Conservation (phyloP, 257 asterid genomes). For the Rubia yunnanensis region DNA sequence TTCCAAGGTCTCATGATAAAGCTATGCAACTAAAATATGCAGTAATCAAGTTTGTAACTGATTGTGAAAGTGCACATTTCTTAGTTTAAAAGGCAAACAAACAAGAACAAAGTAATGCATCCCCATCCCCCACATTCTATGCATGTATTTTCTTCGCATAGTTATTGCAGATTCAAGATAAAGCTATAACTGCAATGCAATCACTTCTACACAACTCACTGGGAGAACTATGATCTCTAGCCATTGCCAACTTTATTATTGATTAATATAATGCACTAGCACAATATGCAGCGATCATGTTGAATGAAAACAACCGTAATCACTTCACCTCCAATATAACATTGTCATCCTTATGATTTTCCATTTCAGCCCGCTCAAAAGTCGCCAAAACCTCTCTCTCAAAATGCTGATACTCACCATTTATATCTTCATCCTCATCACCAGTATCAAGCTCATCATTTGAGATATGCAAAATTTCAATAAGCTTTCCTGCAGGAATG, state of each 20-base stretch:
- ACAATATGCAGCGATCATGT: conserved; percentile 70
- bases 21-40: too few relatives aligned
- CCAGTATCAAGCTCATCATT: conserved; percentile 53
- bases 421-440: conserved; percentile 38
- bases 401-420: conserved; percentile 55
- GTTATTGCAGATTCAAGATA: too few relatives aligned
- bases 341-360: conserved; percentile 60
- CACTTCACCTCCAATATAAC: conserved; percentile 78
- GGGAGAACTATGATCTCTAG: conserved; percentile 45
- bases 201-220: conserved; percentile 46
- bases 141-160: too few relatives aligned
- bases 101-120: too few relatives aligned
- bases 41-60: too few relatives aligned
- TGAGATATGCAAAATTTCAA: conserved; percentile 32
- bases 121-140: too few relatives aligned
- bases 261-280: conserved; percentile 83
- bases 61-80: too few relatives aligned
- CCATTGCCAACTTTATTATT: conserved; percentile 69
- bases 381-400: conserved; percentile 95
- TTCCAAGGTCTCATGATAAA: too few relatives aligned
- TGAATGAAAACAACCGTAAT: conserved; percentile 86
- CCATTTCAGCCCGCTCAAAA: conserved; percentile 70
- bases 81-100: too few relatives aligned
- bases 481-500: conserved; percentile 57
- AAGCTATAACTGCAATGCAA: too few relatives aligned